Evolutionary conservation across 192 early-diverging fungal species (phyloP), one percentile per base, ranked within the genome.

Genomic region (Coemansia sp.): DNA sequence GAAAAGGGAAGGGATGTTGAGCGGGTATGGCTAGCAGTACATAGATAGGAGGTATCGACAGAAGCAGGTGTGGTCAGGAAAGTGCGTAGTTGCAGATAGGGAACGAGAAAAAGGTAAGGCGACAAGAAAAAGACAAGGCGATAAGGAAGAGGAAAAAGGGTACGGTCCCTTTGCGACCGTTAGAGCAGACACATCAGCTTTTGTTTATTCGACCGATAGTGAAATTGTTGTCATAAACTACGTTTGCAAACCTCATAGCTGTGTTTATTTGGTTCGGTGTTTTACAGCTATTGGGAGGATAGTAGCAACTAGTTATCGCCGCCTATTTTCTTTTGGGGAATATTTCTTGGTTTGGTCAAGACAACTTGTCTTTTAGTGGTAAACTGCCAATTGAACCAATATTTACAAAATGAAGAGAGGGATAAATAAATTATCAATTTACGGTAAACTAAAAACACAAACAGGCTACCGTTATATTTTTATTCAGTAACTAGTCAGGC

Each of bases 171-270:
- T 7, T 7, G 29, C 6, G 29, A 31, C 29, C 29, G 29, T 31
- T 31, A 31, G 29, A 31, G 6, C 29, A 31, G 29, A 6, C 29
- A 31, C 29, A 31, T 6, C 29, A 31, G 29, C 29, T 31, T 31
- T 7, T 43, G 10, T 43, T 43, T 43, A n/a, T 43, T 43, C 41
- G 12, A 16, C 16, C 16, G 41, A 11, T 43, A 43, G 41, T 16
- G 41, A 43, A 43, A 43, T 52, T 62, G 60, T 61, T 61, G 39
- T 29, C 59, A 61, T 25, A 21, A 48, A 61, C 27, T n/a, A 53
- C 52, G 39, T 41, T 7, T 43, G 12, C 16, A 43, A 43, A 43
- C 29, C 29, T 31, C 29, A 43, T 43, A 16, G 10, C 16, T 43
- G 41, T 43, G 41, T 43, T 43, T 43, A 43, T 43, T 43, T 43